Evolutionary conservation across 1,139 yeast species (phyloP), one percentile per base, ranked within the genome.

Genomic region (Lizanozyma gosingica): DNA sequence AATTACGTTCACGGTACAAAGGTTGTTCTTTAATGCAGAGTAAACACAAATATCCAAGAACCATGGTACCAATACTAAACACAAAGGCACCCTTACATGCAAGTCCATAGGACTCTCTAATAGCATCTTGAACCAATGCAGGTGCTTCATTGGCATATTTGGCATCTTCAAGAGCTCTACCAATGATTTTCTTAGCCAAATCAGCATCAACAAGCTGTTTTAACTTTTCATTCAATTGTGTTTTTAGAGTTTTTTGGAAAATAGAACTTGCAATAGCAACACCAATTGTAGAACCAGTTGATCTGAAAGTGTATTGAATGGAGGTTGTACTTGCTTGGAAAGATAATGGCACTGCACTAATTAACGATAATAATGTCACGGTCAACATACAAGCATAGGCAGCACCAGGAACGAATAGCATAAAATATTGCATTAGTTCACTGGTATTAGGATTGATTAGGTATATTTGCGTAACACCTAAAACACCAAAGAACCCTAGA

Each of bases 241-340:
- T 34, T 15, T 45, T 45, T 37, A 50, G 44, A 27, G 53, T 37
- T 14, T 46, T 46, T 40, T 54, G 59, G 43, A 56, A 56, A 17
- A 57, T 49, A 2, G 60, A 59, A 29, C 52, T 48, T 2, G 54
- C 55, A 8, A 54, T 39, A 2, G 59, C 45, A 3, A 56, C 59
- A 16, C 60, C 61, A 17, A 55, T 44, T 2, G 60, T 56, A 8
- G 58, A 54, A 2, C 59, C 59, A 2, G 60, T 55, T n/a, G 59
- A 47, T 38, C 59, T 46, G 39, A 56, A 56, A 4, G 60, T 55
- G 43, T 56, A 56, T 41, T 55, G 59, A 16, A 56, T 54, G 8
- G 59, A 54, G 2, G 60, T 56, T 11, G 59, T 54, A 35, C 56
- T 44, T 1, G 60, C 59, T 39, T 55, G 60, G 44, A 46, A 55